Conservation (phyloP, 2,329 filamentous ascomycete genomes). For the Penicillium polonicum region DNA sequence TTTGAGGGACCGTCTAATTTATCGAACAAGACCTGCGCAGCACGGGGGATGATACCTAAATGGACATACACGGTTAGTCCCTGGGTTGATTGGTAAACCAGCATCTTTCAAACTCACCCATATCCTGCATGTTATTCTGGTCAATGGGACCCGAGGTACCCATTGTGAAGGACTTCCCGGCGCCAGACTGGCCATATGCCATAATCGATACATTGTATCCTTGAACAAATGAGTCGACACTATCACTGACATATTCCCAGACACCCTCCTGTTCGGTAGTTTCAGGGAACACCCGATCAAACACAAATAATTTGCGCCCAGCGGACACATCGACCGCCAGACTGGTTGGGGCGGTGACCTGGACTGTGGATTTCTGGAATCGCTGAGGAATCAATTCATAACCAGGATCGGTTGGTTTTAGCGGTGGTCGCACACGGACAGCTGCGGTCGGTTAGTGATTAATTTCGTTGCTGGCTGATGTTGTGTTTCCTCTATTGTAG, state of each 20-base stretch:
- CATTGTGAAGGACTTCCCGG: constrained; percentile 99
- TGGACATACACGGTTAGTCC: constrained; percentile 5
- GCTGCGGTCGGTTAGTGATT: constrained; percentile 52
- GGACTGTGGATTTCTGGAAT: constrained; percentile 89
- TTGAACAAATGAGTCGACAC: constrained; percentile 83
- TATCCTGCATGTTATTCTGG: constrained; percentile 66
- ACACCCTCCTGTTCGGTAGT: constrained; percentile 82
- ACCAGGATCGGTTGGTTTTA: constrained; percentile 80
- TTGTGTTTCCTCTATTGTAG: not conserved
- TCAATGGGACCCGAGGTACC: constrained; percentile 85
- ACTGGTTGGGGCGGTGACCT: constrained; percentile 80
- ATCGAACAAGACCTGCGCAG: constrained; percentile 82
- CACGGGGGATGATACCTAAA: constrained; percentile 92
- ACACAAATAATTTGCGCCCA: constrained; percentile 92
- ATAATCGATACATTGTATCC: constrained; percentile 98
- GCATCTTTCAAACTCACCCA: constrained; percentile 63
- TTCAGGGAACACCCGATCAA: constrained; percentile 88
- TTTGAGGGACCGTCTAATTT: constrained; percentile 65
- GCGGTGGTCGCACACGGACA: constrained; percentile 85
- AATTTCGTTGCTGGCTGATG: not conserved
- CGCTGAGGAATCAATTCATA: constrained; percentile 94
- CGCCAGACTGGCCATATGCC: constrained; percentile 95
- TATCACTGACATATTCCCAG: constrained; percentile 92
- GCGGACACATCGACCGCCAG: constrained; percentile 87
- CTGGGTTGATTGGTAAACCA: not conserved